Evolutionary conservation across 1,284 basidiomycete species (phyloP), one percentile per base, ranked within the genome.

Genomic region (Moesziomyces aphidis): DNA sequence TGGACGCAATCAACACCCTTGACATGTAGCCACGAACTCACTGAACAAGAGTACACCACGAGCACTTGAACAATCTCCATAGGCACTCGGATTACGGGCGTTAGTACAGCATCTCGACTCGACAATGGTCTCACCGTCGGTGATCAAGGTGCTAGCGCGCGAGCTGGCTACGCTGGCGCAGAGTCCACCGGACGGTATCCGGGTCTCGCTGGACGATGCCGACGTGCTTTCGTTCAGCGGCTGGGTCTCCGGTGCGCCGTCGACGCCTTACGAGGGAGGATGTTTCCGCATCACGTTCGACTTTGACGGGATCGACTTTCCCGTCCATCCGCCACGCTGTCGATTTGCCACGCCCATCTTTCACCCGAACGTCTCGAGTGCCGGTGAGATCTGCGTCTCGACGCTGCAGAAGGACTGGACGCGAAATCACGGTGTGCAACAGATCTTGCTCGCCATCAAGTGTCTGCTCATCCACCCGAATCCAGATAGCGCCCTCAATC

Each of bases 391-490:
- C 77, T 98, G 95, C 85, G 95, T 97, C 11, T 95, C 95, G 86
- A 97, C 94, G 5, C 87, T 98, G 28, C 97, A 97, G 88, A 97
- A 97, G 86, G 94, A 95, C 80, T 97, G 95, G 95, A 91, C 93
- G 84, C 89, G 92, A 21, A 89, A 90, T n/a, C 95, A 93, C 77
- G 95, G 94, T 26, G 93, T 97, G 42, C 90, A 88, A 5, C 92
- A 96, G 83, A 96, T 97, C 61, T 88, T 97, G 10, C 91, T 93
- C 9, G 70, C 74, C 5, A 91, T 97, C 78, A 95, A 95, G 85
- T 97, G 95, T 82, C 89, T 98, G 36, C 89, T 98, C 70, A 97
- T 98, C 77, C 94, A 94, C 80, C 95, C 95, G 15, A 97, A 97
- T 83, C 93, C 95, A 21, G 95, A 97, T 85, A 94, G 93, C 17